A percentile compares a stretch with the other conserved stretches of the same genome.
phyloP scores from a whole-genome alignment of 371 early-diverging fungal genomes.

The Syncephalastrum contaminatum region DNA sequence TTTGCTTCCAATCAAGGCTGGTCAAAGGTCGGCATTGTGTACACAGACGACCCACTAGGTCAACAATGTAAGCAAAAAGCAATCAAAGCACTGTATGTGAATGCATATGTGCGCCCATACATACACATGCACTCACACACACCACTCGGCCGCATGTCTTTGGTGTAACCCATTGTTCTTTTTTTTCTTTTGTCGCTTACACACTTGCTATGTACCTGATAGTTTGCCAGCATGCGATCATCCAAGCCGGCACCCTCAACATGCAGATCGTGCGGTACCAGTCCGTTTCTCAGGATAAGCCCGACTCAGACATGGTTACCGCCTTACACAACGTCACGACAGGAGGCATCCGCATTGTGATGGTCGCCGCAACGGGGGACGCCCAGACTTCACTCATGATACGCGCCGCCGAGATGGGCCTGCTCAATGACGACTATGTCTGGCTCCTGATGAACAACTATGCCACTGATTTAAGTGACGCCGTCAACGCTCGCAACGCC shows the following conservation, averaged over 20 bases:
- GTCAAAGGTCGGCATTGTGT: constrained; percentile 46
- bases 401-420: constrained; percentile 34
- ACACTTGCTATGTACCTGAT: background rate
- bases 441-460: constrained; percentile 54
- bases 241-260: constrained; percentile 32
- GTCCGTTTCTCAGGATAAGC: constrained; percentile 18
- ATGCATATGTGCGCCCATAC: too few relatives aligned
- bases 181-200: background rate
- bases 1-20: constrained; percentile 45
- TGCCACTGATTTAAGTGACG: constrained; percentile 24
- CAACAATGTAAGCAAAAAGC: constrained; percentile 39
- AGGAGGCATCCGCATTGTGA: constrained; percentile 42
- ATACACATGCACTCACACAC: too few relatives aligned
- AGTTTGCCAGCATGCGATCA: constrained; percentile 44
- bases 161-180: background rate
- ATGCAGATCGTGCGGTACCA: constrained; percentile 38
- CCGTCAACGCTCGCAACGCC: constrained; percentile 23
- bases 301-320: constrained; percentile 19
- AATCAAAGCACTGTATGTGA: background rate
- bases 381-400: constrained; percentile 30
- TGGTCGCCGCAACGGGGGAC: constrained; percentile 36
- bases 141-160: too few relatives aligned
- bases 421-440: constrained; percentile 42
- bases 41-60: constrained; percentile 47
- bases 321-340: constrained; percentile 29